Conservation (phyloP, 352 stramenopile genomes). For the Pythium utonaiense region DNA sequence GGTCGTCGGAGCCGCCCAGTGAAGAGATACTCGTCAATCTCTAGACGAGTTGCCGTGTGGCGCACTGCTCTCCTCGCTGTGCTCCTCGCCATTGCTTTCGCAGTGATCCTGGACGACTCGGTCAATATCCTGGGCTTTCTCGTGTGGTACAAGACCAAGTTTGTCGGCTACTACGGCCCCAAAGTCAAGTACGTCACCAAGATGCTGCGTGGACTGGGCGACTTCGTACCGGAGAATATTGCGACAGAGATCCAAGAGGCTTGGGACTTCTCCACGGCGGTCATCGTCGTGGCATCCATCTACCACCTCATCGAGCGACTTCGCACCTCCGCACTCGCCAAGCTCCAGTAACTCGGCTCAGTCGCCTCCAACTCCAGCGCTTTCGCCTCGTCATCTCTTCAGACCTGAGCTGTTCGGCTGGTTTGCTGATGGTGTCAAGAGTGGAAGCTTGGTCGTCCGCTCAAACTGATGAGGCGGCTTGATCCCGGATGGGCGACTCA, state of each 20-base stretch:
- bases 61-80: background rate
- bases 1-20: background rate
- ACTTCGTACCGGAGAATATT: slow-evolving; percentile 19
- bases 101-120: background rate
- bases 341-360: slow-evolving; percentile 1
- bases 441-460: slow-evolving; percentile 16
- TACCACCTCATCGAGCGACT: slow-evolving; percentile 34
- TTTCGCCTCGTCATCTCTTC: background rate
- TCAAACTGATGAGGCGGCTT: slow-evolving; percentile 22
- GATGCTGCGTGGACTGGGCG: slow-evolving; percentile 1
- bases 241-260: slow-evolving; percentile 27
- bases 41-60: background rate
- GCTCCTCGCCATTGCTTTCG: background rate
- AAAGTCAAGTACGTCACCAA: slow-evolving; percentile 8
- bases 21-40: background rate
- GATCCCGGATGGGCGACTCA: slow-evolving; percentile 13
- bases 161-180: slow-evolving; percentile 32
- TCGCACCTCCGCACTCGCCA: background rate
- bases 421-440: background rate
- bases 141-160: slow-evolving; percentile 24
- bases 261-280: slow-evolving; percentile 30
- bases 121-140: slow-evolving; percentile 12
- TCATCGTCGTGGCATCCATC: slow-evolving; percentile 31
- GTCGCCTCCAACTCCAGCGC: background rate
- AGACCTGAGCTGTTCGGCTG: background rate